Conservation (phyloP, 306 rosid species). For the Neltuma alba region DNA sequence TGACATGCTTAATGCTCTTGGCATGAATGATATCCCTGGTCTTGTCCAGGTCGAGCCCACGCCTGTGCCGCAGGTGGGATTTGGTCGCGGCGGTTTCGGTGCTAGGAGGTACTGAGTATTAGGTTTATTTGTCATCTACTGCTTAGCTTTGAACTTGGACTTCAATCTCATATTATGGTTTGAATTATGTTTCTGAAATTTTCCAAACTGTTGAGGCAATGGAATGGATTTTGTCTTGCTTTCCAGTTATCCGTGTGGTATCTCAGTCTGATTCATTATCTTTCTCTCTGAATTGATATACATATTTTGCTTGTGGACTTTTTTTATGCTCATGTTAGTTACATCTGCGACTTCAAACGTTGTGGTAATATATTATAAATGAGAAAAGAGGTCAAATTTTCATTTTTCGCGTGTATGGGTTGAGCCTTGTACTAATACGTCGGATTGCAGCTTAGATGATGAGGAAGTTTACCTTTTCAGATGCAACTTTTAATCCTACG, state of each 20-base stretch:
- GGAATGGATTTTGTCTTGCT: background rate
- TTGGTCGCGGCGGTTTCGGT: conserved; percentile 37
- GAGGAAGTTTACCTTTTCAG: background rate
- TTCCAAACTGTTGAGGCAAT: background rate
- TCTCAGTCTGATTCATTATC: background rate
- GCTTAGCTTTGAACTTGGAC: background rate
- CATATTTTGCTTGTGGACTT: background rate
- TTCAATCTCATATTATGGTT: background rate
- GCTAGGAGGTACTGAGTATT: conserved; percentile 50
- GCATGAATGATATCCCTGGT: conserved; percentile 54
- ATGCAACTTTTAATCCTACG: background rate
- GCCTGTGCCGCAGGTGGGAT: conserved; percentile 34
- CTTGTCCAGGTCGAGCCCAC: conserved; percentile 49
- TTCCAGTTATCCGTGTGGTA: background rate
- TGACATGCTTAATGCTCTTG: conserved; percentile 61
- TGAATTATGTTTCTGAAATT: background rate
- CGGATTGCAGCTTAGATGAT: background rate
- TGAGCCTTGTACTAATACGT: background rate
- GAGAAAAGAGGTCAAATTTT: background rate
- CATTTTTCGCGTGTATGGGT: background rate
- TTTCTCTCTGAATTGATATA: background rate
- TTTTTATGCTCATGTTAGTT: background rate
- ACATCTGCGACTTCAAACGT: background rate
- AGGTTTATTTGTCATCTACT: background rate
- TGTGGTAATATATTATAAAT: background rate